Percentiles rank a stretch among this genome's conserved stretches.
These are phyloP conservation scores for Pythium sp. DNA, from an alignment of 352 stramenopile species.

Conservation along the genomic window DNA sequence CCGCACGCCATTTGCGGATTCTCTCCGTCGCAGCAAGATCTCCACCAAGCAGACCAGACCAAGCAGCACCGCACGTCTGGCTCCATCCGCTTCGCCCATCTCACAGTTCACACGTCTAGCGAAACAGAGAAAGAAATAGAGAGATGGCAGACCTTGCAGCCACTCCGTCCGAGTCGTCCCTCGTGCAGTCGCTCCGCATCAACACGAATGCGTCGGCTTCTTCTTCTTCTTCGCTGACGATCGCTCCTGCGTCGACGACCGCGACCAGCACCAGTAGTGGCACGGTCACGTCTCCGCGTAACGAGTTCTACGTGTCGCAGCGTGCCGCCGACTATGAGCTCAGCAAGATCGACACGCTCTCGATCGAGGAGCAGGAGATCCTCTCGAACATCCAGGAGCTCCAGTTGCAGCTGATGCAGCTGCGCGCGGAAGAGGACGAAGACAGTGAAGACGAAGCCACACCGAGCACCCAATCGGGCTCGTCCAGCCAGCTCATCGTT, in stretches of 20 bases:
- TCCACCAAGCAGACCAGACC: background rate
- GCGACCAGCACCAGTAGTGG: conserved; percentile 8
- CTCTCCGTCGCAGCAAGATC: background rate
- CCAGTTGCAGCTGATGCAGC: conserved; percentile 81
- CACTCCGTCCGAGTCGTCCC: background rate
- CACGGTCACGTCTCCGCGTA: conserved; percentile 46
- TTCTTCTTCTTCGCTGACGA: background rate
- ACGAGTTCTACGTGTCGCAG: conserved; percentile 80
- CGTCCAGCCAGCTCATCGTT: conserved; percentile 72
- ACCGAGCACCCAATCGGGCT: conserved; percentile 15
- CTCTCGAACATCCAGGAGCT: conserved; percentile 89
- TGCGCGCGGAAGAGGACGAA: conserved; percentile 63
- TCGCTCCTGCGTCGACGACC: background rate
- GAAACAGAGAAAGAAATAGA: background rate
- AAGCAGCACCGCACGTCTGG: background rate
- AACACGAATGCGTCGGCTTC: conserved; percentile 5
- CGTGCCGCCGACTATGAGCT: conserved; percentile 65
- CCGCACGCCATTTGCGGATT: conserved; percentile 6
- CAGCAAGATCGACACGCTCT: conserved; percentile 66
- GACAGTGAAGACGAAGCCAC: conserved; percentile 53
- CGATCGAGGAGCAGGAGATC: conserved; percentile 85
- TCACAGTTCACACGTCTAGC: background rate
- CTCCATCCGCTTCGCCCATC: background rate
- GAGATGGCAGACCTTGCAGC: background rate
- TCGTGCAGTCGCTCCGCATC: conserved; percentile 12